Evolutionary conservation across 2,329 filamentous ascomycete genomes (phyloP), one percentile per base, ranked within the genome.

Genomic region (Trichoderma cornu-damae): DNA sequence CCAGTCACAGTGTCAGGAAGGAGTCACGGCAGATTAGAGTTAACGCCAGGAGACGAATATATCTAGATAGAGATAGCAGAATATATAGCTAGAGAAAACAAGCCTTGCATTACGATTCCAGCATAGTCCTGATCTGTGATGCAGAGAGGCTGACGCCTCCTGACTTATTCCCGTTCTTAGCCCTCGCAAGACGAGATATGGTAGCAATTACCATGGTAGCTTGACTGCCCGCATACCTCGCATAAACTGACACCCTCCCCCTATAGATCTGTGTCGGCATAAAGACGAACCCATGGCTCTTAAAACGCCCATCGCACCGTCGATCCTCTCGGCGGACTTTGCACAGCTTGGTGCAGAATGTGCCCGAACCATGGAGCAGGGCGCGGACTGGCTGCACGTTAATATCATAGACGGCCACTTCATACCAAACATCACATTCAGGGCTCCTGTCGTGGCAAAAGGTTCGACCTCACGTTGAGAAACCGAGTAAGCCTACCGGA

Each of bases 361-460:
- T 77, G 84, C 85, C 51, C 83, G 84, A 67, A 96, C 92, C 59
- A 96, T 99, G 67, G 80, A 82, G 51, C 84, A 92, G 64, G 90
- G 91, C 59, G 90, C 91, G 63, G 90, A 96, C 78, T 96, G 90
- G 89, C 82, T 95, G 65, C 90, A 96, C 75, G 88, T 96, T 67
- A 93, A 97, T 73, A 96, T 96, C 71, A 92, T 86, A 93, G 94
- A 99, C 73, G 94, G 94, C 58, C 94, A 99, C 72, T 99, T 99
- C 69, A 94, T 99, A 40, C 94, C 94, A 52, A 99, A 99, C 77
- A 91, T 99, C 73, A 97, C 94, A 47, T 96, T 97, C 69, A 94
- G 94, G 59, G 86, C 93, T 18, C 92, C 93, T 4, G 91, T 99
- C 35, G 94, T 99, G 44, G 93, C 90, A 65, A 96, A n/a, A 93